phyloP scores from a whole-genome alignment of 768 basidiomycete genomes.

The Tulasnella sp. region DNA sequence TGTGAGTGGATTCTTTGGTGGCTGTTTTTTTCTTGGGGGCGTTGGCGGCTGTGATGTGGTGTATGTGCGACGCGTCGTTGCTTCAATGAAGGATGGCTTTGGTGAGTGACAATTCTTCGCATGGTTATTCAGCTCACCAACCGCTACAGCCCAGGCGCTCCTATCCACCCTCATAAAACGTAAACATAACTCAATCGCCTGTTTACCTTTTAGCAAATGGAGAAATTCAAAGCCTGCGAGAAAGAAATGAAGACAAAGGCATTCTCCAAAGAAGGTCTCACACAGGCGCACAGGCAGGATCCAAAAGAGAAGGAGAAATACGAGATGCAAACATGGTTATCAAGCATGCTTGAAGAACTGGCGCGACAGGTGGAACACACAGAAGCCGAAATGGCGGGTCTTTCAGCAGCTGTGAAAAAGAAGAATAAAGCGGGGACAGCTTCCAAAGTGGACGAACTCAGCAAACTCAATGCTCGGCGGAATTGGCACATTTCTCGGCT shows the following conservation, averaged over 20 bases:
- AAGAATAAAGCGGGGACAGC: conserved; percentile 56
- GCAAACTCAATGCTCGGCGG: conserved; percentile 79
- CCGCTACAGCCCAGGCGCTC: conserved; percentile 19
- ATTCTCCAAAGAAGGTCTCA: conserved; percentile 96
- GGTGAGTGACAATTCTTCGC: conserved; percentile 3
- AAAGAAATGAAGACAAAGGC: conserved; percentile 99
- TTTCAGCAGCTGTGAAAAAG: conserved; percentile 65
- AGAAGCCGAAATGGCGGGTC: conserved; percentile 85
- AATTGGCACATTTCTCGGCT: conserved; percentile 90
- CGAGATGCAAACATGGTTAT: conserved; percentile 73
- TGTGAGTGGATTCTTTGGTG: conserved; percentile 34
- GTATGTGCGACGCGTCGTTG: too few species aligned
- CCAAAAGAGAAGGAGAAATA: conserved; percentile 95
- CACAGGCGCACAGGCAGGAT: conserved; percentile 85
- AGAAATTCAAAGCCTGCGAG: conserved; percentile 99
- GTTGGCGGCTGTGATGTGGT: conserved; percentile 4
- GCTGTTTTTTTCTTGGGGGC: neutral
- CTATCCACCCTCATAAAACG: conserved; percentile 5
- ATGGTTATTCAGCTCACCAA: conserved; percentile 17
- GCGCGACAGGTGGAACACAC: conserved; percentile 85
- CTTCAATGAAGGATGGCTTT: neutral
- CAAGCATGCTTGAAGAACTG: conserved; percentile 79
- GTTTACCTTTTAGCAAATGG: conserved; percentile 80
- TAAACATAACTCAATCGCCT: neutral
- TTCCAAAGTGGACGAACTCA: conserved; percentile 71